These are phyloP conservation scores for Nothophytophthora sp. DNA, from an alignment of 352 stramenopile genomes.

Conservation along the genomic window DNA sequence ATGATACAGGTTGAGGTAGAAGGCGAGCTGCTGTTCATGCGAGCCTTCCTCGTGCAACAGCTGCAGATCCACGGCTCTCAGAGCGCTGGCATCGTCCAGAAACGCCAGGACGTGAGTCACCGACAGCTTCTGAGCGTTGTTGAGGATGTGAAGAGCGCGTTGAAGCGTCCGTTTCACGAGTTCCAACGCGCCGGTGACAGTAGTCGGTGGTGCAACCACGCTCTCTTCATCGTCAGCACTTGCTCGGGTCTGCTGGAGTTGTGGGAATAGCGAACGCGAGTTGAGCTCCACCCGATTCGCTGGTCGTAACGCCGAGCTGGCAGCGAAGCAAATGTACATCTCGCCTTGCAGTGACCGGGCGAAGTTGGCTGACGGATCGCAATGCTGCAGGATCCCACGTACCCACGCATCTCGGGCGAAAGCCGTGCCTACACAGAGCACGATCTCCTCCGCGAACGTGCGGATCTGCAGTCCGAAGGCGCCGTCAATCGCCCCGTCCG, in stretches of 20 bases:
- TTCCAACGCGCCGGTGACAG: slow-evolving; percentile 13
- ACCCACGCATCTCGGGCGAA: slow-evolving; percentile 70
- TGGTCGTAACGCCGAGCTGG: slow-evolving; percentile 37
- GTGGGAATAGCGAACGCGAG: slow-evolving; percentile 57
- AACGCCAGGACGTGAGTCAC: slow-evolving; percentile 64
- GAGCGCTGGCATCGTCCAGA: slow-evolving; percentile 59
- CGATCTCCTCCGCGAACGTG: slow-evolving; percentile 74
- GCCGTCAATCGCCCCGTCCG: slow-evolving; percentile 10
- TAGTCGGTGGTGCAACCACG: too few species aligned
- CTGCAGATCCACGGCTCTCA: slow-evolving; percentile 60
- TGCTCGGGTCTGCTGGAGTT: slow-evolving; percentile 15
- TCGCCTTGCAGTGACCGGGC: slow-evolving; percentile 34
- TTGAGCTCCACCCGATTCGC: slow-evolving; percentile 64
- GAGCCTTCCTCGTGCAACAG: slow-evolving; percentile 33
- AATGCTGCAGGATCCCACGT: slow-evolving; percentile 61
- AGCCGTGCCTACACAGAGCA: slow-evolving; percentile 64
- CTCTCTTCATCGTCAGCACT: too few species aligned
- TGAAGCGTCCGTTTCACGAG: slow-evolving; percentile 30
- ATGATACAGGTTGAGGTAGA: slow-evolving; percentile 86
- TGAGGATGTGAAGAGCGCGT: slow-evolving; percentile 39
- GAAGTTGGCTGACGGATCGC: slow-evolving; percentile 45
- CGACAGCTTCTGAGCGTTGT: slow-evolving; percentile 34
- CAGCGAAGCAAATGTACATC: slow-evolving; percentile 45
- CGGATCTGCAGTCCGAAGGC: slow-evolving; percentile 71
- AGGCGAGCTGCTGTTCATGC: slow-evolving; percentile 70